These are phyloP conservation scores for Wickerhamiella bombiphila DNA, from an alignment of 805 yeast species.

Conservation along the genomic window DNA sequence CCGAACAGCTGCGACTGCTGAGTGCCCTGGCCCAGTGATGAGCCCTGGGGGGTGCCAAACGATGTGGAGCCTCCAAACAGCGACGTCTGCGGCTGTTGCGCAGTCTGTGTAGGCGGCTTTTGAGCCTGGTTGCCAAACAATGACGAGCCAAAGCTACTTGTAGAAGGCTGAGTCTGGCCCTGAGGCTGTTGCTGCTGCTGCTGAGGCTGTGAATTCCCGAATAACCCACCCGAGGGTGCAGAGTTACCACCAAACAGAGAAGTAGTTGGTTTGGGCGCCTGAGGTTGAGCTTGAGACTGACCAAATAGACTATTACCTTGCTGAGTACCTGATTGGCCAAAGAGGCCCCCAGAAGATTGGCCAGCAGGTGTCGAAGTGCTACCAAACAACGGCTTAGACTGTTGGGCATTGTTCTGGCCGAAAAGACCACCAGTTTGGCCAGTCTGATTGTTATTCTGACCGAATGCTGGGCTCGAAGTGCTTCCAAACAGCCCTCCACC, in stretches of 20 bases:
- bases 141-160: slow-evolving; percentile 24
- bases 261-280: no score
- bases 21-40: slow-evolving; percentile 4
- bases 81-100: slow-evolving; percentile 5
- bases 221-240: slow-evolving; percentile 25
- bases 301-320: slow-evolving; percentile 28
- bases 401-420: slow-evolving; percentile 15
- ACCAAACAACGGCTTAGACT: not conserved
- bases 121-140: slow-evolving; percentile 20
- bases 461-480: no score
- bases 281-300: slow-evolving; percentile 11
- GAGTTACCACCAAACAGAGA: no score
- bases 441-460: no score
- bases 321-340: no score
- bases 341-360: no score
- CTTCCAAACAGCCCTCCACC: no score
- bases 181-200: slow-evolving; percentile 12
- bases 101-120: no score
- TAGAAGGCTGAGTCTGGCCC: slow-evolving; percentile 12
- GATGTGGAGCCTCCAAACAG: slow-evolving; percentile 21
- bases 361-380: no score
- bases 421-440: slow-evolving; percentile 10
- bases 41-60: slow-evolving; percentile 21
- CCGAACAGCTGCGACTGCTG: no score
- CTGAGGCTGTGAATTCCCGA: slow-evolving; percentile 21